phyloP scores from a whole-genome alignment of 768 basidiomycete species.

The Hortiboletus campestris region DNA sequence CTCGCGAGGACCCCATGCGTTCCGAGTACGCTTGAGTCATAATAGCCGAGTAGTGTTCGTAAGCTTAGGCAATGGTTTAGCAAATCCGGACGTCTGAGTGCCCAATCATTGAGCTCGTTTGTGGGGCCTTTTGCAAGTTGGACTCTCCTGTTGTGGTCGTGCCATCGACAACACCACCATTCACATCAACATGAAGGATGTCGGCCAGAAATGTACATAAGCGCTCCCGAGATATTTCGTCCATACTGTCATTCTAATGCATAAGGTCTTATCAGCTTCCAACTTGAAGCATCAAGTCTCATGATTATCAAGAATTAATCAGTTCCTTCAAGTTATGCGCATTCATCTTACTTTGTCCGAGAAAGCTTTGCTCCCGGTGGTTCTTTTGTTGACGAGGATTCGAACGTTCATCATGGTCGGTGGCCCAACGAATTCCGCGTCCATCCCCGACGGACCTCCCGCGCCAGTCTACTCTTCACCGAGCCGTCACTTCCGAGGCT shows the following conservation, averaged over 20 bases:
- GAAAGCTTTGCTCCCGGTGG: not conserved
- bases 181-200: too few species aligned
- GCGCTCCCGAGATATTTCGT: not conserved
- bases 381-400: not conserved
- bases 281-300: too few species aligned
- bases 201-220: not conserved
- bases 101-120: too few species aligned
- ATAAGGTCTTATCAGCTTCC: too few species aligned
- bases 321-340: not conserved
- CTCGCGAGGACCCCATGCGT: not conserved
- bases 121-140: too few species aligned
- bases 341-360: not conserved
- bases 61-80: too few species aligned
- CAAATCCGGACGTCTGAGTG: too few species aligned
- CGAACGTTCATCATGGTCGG: not conserved
- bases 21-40: not conserved
- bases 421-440: not conserved
- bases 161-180: too few species aligned
- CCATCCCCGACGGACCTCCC: not conserved
- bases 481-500: not conserved
- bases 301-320: not conserved
- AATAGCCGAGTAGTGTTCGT: slow-evolving; percentile 2
- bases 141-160: too few species aligned
- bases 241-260: not conserved
- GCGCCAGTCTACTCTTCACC: not conserved